A percentile compares a stretch with the other conserved stretches of the same genome.
These are phyloP conservation scores for Aspergillus sergii DNA, from an alignment of 2,329 filamentous ascomycete genomes.

Conservation along the genomic window DNA sequence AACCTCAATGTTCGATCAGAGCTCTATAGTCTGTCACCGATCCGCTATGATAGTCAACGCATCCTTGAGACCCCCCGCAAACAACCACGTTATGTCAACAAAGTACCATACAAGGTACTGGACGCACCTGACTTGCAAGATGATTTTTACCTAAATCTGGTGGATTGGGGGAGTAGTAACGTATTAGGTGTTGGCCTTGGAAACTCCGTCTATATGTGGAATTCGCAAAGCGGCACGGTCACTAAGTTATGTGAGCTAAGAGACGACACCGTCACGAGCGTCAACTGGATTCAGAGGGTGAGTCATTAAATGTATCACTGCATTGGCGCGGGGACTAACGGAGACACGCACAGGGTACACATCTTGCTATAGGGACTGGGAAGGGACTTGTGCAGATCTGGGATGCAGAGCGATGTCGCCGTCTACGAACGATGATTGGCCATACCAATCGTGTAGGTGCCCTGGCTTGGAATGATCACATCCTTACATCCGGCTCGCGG, in stretches of 20 bases:
- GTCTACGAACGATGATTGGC: constrained; percentile 93
- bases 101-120: constrained; percentile 96
- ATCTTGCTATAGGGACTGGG: constrained; percentile 91
- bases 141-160: constrained; percentile 95
- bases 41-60: constrained; percentile 88
- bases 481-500: constrained; percentile 90
- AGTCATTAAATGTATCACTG: constrained; percentile 22
- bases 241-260: constrained; percentile 91
- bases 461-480: constrained; percentile 96
- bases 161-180: constrained; percentile 97
- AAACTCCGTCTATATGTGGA: constrained; percentile 98
- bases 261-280: constrained; percentile 93
- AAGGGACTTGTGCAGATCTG: constrained; percentile 97
- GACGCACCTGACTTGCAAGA: constrained; percentile 95
- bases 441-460: constrained; percentile 92
- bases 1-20: constrained; percentile 90
- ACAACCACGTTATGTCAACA: constrained; percentile 86
- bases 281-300: constrained; percentile 93
- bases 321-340: constrained; percentile 16
- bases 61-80: constrained; percentile 90
- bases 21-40: constrained; percentile 92
- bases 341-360: constrained; percentile 65
- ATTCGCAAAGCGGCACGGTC: constrained; percentile 85
- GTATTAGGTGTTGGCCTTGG: constrained; percentile 90
- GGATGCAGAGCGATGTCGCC: constrained; percentile 85